Evolutionary conservation across 345 rosid species (phyloP).

Genomic region (Eucalyptus pumila): DNA sequence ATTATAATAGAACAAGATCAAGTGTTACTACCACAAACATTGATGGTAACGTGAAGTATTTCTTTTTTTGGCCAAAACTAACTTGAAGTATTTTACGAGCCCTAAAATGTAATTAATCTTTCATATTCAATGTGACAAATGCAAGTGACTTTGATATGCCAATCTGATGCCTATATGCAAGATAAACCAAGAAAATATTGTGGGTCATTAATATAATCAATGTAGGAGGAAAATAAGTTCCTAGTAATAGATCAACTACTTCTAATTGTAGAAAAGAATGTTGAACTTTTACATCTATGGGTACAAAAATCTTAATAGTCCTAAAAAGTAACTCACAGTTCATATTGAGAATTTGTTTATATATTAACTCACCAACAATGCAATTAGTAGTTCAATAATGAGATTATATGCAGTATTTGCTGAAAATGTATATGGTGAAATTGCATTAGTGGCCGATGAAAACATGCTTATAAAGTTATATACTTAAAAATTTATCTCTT

Average conservation of each 20-base stretch:
- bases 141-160: background rate
- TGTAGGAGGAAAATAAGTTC: background rate
- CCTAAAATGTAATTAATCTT: background rate
- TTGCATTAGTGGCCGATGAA: background rate
- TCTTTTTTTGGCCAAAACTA: background rate
- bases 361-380: background rate
- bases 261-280: background rate
- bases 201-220: background rate
- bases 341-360: background rate
- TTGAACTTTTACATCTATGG: background rate
- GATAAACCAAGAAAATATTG: background rate
- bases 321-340: background rate
- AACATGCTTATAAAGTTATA: too few species aligned
- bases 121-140: background rate
- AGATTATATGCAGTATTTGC: background rate
- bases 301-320: background rate
- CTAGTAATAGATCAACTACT: background rate
- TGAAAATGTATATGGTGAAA: background rate
- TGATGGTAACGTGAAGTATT: background rate
- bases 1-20: background rate
- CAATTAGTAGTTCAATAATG: background rate
- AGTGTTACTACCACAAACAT: background rate
- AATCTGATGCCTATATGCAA: background rate
- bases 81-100: background rate
- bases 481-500: too few species aligned